Evolutionary conservation across 2,329 filamentous ascomycete genomes (phyloP).

Genomic region (Cytospora chrysosperma): DNA sequence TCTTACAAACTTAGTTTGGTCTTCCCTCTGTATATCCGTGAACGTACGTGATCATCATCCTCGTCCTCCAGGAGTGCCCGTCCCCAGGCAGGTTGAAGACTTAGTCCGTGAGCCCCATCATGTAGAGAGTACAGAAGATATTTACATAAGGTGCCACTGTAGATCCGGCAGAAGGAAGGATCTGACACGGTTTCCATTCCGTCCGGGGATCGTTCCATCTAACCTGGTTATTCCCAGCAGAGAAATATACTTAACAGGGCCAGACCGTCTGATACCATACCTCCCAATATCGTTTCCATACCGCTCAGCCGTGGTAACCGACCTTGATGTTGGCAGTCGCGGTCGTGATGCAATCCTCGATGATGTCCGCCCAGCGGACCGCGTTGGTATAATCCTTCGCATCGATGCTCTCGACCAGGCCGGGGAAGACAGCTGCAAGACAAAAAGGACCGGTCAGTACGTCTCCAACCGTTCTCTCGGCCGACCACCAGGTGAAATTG

Average conservation of each 20-base stretch:
- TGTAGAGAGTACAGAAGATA: too few species aligned
- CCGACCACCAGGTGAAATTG: too few species aligned
- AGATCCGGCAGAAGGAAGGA: background rate
- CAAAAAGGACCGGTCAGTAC: conserved; percentile 70
- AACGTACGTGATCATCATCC: background rate
- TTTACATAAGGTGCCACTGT: too few species aligned
- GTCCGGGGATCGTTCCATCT: background rate
- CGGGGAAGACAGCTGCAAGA: conserved; percentile 57
- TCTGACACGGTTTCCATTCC: background rate
- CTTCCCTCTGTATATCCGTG: background rate
- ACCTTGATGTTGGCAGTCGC: conserved; percentile 24
- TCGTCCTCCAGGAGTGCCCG: background rate
- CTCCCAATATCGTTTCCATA: background rate
- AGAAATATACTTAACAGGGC: background rate
- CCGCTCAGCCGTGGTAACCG: conserved; percentile 16
- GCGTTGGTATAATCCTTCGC: conserved; percentile 57
- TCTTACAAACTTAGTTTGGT: background rate
- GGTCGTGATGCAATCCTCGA: conserved; percentile 47
- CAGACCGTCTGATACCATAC: background rate
- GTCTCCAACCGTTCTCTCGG: conserved; percentile 69
- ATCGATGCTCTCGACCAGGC: conserved; percentile 62
- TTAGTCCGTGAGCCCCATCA: too few species aligned
- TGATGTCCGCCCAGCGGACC: conserved; percentile 58
- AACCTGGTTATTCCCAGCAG: background rate
- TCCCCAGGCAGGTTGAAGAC: too few species aligned